Base-by-base conservation (phyloP, 1,284 basidiomycete genomes). In the Kwoniella shivajii region DNA sequence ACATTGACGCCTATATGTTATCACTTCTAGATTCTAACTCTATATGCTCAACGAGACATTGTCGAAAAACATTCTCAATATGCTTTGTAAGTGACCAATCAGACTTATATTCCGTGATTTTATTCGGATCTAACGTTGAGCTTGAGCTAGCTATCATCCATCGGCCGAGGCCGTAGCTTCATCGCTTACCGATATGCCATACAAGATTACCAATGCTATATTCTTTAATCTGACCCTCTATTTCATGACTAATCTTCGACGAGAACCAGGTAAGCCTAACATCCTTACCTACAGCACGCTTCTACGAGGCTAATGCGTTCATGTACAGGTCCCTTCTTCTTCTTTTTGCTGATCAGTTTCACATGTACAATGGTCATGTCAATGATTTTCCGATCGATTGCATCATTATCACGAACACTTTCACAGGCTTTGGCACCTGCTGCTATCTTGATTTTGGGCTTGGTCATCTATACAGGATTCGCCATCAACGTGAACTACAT, bases 371-470 rank as follows among this genome's bases (percentile, higher is more conserved):
- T 81, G 39, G 68, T 73, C 45, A 81, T 82, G 81, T 76, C 74
- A 2, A 79, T 78, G 76, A 67, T 81, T 50, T 83, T 82, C 79
- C 77, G 81, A 50, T 76, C 79, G 9, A 78, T 83, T 73, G 76
- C 72, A 9, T 78, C 80, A 9, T 60, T 78, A 13, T 80, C 78
- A 7, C 69, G 80, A 48, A 73, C 74, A 18, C 69, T 80, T 26
- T 61, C 70, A 41, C n/a, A 27, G 1, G 61, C 65, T 30, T 54
- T 72, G 37, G 59, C 63, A 1, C 80, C 80, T 0, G 76, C 80
- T 20, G 76, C 79, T 1, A 55, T 80, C 38, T 66, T 80, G 47
- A 80, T 82, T 51, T 65, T 82, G 10, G 78, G 72, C n/a, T 65
- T 82, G 24, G 72, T 82, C 60, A 78, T 82, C 51, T 83, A 81